phyloP scores from a whole-genome alignment of 345 rosid genomes.

The Passiflora organensis region DNA sequence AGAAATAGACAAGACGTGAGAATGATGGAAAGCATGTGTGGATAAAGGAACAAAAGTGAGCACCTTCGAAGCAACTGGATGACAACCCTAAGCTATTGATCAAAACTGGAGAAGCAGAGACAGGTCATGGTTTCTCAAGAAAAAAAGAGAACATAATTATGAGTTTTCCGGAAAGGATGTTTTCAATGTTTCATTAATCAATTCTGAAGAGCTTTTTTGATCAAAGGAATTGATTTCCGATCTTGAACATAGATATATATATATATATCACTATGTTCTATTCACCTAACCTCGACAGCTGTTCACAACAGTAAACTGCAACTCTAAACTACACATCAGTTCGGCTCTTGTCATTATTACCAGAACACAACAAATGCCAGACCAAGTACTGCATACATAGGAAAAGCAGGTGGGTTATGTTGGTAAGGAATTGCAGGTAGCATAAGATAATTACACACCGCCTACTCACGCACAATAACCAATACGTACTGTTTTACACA shows the following conservation, averaged over 20 bases:
- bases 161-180: slow-evolving; percentile 10
- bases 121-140: slow-evolving; percentile 7
- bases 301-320: slow-evolving; percentile 4
- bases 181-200: not conserved
- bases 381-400: not conserved
- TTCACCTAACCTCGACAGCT: too few species aligned
- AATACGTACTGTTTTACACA: not conserved
- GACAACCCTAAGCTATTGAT: slow-evolving; percentile 30
- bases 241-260: too few species aligned
- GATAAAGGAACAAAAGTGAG: slow-evolving; percentile 25
- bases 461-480: not conserved
- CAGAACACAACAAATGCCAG: not conserved
- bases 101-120: slow-evolving; percentile 4
- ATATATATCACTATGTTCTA: too few species aligned
- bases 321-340: slow-evolving; percentile 5
- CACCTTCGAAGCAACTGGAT: slow-evolving; percentile 31
- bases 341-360: not conserved
- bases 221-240: too few species aligned
- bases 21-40: slow-evolving; percentile 10
- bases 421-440: not conserved
- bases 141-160: slow-evolving; percentile 17
- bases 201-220: not conserved
- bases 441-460: not conserved
- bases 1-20: not conserved
- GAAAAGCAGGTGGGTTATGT: not conserved